Evolutionary conservation across 768 basidiomycete species (phyloP).

Genomic region (Pseudohyphozyma bogoriensis): DNA sequence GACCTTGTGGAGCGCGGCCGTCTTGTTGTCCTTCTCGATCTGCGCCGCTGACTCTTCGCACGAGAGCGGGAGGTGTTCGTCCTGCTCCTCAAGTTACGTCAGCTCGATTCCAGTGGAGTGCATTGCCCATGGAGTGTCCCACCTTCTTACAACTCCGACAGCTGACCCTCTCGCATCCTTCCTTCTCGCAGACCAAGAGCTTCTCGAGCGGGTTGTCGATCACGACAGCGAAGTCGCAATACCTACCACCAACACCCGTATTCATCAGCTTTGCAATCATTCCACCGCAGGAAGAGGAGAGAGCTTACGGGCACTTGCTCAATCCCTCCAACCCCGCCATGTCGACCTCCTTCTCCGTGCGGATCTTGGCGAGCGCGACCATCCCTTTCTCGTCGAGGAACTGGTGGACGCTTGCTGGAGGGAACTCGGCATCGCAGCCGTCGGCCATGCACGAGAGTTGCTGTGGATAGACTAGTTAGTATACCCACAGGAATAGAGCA

Average conservation of each 20-base stretch:
- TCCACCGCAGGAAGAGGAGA: neutral
- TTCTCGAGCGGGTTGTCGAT: constrained; percentile 29
- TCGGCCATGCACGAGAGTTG: constrained; percentile 29
- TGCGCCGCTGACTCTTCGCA: constrained; percentile 34
- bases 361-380: constrained; percentile 27
- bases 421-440: constrained; percentile 21
- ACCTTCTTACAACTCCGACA: constrained; percentile 31
- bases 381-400: constrained; percentile 17
- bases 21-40: constrained; percentile 36
- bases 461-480: neutral
- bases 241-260: neutral
- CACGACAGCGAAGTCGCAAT: constrained; percentile 28
- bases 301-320: constrained; percentile 18
- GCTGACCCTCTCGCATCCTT: constrained; percentile 21
- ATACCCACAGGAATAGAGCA: neutral
- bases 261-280: neutral
- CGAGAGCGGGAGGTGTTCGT: constrained; percentile 39
- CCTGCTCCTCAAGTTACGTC: neutral
- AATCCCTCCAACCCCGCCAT: constrained; percentile 20
- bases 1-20: constrained; percentile 37
- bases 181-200: constrained; percentile 26
- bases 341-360: constrained; percentile 28
- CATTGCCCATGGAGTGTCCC: neutral
- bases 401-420: constrained; percentile 6
- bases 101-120: neutral